These are phyloP conservation scores for Lachancea cidri DNA, from an alignment of 805 yeast genomes.

Conservation along the genomic window DNA sequence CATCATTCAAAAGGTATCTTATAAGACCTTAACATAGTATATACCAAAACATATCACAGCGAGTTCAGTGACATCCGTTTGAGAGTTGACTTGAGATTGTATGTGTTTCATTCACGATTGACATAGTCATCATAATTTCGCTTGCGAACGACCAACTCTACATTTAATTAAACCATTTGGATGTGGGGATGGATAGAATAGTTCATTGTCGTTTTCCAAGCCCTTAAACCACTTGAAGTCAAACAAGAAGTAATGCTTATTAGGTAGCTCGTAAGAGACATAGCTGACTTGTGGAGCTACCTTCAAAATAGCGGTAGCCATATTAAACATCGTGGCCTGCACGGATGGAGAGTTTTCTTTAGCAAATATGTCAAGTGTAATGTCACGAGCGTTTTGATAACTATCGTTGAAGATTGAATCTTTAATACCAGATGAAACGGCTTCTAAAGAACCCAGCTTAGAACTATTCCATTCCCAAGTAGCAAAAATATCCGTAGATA, in stretches of 20 bases:
- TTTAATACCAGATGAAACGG: constrained; percentile 48
- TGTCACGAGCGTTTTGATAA: constrained; percentile 55
- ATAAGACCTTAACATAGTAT: not conserved
- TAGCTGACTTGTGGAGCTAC: constrained; percentile 50
- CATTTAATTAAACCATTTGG: constrained; percentile 91
- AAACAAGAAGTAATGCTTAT: constrained; percentile 83
- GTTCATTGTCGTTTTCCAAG: constrained; percentile 68
- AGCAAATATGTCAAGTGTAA: constrained; percentile 76
- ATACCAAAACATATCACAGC: not conserved
- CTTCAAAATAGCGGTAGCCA: constrained; percentile 68
- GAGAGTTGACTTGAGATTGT: too few species aligned
- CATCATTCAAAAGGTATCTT: not conserved
- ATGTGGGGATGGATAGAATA: constrained; percentile 85
- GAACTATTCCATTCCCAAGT: constrained; percentile 59
- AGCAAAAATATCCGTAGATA: constrained; percentile 81
- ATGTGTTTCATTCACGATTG: too few species aligned
- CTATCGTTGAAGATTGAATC: constrained; percentile 61
- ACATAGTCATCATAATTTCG: constrained; percentile 49
- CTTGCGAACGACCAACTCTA: constrained; percentile 69
- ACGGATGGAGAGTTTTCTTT: constrained; percentile 87
- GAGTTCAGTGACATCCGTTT: too few species aligned
- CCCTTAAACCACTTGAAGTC: constrained; percentile 82
- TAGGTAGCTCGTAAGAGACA: constrained; percentile 77
- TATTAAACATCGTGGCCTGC: constrained; percentile 95
- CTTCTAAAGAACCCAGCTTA: constrained; percentile 45